phyloP scores from a whole-genome alignment of 176 grass and related monocot species.

The Phyllostachys edulis region DNA sequence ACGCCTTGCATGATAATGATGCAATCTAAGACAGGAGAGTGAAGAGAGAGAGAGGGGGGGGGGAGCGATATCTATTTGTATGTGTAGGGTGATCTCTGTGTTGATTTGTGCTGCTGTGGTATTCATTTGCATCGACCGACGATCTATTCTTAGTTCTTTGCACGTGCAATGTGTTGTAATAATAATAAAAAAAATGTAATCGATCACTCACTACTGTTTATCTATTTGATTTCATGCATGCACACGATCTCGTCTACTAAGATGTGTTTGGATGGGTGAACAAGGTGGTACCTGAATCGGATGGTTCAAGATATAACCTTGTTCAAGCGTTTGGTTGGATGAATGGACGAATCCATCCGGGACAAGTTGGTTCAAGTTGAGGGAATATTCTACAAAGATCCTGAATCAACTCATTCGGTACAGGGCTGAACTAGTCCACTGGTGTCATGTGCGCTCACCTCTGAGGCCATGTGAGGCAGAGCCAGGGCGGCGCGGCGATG shows the following conservation, averaged over 20 bases:
- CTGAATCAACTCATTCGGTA: no score
- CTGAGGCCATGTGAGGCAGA: no score
- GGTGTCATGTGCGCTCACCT: no score
- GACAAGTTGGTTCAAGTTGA: no score
- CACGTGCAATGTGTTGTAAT: not conserved
- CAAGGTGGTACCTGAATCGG: no score
- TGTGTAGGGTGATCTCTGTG: not conserved
- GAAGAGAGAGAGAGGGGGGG: not conserved
- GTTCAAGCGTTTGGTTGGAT: no score
- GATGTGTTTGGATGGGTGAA: no score
- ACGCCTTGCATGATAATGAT: not conserved
- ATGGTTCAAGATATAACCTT: no score
- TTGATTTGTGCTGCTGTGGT: not conserved
- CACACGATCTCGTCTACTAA: not conserved
- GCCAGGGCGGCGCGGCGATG: no score
- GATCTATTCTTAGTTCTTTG: not conserved
- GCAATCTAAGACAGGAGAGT: not conserved
- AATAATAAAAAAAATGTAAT: slow-evolving; percentile 5
- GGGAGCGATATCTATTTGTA: not conserved
- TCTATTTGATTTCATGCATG: not conserved
- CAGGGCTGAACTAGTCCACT: no score
- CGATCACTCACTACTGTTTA: not conserved
- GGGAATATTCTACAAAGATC: no score
- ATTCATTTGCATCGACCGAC: not conserved
- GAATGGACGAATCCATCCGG: no score